Conservation (phyloP, 257 asterid species). For the Perilla frutescens region DNA sequence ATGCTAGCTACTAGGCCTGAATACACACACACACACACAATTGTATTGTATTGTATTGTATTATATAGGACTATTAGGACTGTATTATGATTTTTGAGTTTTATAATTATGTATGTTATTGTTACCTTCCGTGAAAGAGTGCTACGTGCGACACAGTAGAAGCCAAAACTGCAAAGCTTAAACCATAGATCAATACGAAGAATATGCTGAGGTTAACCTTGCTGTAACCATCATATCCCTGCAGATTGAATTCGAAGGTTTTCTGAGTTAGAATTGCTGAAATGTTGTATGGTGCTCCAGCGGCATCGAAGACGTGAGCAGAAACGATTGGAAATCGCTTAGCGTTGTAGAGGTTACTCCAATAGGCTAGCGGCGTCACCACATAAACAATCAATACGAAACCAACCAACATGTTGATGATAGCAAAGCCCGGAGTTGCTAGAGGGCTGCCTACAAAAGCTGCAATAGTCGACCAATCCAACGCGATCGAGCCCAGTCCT, state of each 20-base stretch:
- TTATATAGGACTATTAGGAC: no score
- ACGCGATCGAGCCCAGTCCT: slow-evolving; percentile 63
- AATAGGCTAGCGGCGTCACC: slow-evolving; percentile 54
- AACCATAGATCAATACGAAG: slow-evolving; percentile 57
- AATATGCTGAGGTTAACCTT: slow-evolving; percentile 61
- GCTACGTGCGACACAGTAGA: slow-evolving; percentile 72
- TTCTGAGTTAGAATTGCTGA: slow-evolving; percentile 46
- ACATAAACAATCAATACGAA: slow-evolving; percentile 53
- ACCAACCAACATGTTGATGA: slow-evolving; percentile 63
- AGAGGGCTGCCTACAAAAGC: slow-evolving; percentile 70
- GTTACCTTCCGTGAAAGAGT: slow-evolving; percentile 69
- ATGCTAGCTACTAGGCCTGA: no score
- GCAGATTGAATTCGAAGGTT: slow-evolving; percentile 48
- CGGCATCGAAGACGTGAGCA: slow-evolving; percentile 59
- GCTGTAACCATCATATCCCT: slow-evolving; percentile 61
- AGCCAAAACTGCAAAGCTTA: slow-evolving; percentile 63
- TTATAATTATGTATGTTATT: no score
- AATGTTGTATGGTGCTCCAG: slow-evolving; percentile 56
- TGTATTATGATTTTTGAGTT: no score
- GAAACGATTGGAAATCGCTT: slow-evolving; percentile 61
- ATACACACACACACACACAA: no score
- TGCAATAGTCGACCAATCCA: slow-evolving; percentile 72
- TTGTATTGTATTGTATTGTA: no score
- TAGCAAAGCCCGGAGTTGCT: slow-evolving; percentile 77
- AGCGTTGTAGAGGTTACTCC: slow-evolving; percentile 59